phyloP scores from a whole-genome alignment of 1,284 basidiomycete species.

The Sanghuangporus baumii region DNA sequence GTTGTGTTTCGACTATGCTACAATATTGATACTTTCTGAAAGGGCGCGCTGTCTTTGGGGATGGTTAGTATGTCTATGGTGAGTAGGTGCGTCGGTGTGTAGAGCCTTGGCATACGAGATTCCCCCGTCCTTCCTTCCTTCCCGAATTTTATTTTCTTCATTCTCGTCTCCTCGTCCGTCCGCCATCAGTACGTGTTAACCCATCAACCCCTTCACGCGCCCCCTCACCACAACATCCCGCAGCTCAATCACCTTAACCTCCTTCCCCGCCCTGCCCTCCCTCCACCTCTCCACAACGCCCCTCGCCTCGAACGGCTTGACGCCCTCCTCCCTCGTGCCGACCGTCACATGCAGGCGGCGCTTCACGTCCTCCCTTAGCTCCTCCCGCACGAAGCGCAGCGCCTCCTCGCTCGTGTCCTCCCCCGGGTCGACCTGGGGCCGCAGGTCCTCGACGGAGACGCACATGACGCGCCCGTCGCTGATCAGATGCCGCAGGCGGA shows the following conservation, averaged over 20 bases:
- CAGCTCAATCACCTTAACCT: conserved; percentile 31
- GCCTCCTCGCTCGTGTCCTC: conserved; percentile 35
- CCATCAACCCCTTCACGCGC: conserved; percentile 34
- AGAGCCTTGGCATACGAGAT: no score
- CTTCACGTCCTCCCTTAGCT: conserved; percentile 43
- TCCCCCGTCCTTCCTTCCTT: no score
- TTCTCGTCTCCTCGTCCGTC: neutral
- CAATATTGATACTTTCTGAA: no score
- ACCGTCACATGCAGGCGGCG: conserved; percentile 81
- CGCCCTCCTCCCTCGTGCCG: conserved; percentile 55
- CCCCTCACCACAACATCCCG: conserved; percentile 33
- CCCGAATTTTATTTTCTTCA: neutral
- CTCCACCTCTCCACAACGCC: conserved; percentile 56
- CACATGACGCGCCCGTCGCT: conserved; percentile 85
- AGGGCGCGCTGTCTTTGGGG: no score
- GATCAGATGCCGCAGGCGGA: conserved; percentile 59
- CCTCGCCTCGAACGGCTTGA: conserved; percentile 71
- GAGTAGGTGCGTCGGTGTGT: no score
- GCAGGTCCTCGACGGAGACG: conserved; percentile 55
- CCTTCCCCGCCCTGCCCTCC: conserved; percentile 29
- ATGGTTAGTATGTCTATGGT: no score
- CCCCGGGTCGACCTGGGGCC: conserved; percentile 29
- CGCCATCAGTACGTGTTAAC: neutral
- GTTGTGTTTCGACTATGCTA: no score
- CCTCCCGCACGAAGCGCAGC: conserved; percentile 38